Conservation (phyloP, 2,329 filamentous ascomycete species). For the Exutisphaerella laricina region DNA sequence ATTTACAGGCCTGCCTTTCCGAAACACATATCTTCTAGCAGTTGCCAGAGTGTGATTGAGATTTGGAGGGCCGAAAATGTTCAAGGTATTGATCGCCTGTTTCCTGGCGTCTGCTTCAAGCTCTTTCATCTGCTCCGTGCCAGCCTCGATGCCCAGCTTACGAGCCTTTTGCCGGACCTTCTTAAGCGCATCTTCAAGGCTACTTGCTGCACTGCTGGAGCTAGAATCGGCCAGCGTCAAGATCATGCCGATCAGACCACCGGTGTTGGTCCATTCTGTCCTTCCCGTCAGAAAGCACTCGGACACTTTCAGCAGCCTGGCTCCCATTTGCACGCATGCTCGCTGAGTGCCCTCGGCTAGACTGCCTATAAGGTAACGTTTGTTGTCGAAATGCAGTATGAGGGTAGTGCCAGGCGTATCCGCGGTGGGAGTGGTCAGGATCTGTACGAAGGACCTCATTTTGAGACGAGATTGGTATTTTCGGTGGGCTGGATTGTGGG, state of each 20-base stretch:
- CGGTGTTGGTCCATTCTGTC: conserved; percentile 68
- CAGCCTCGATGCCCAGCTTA: conserved; percentile 20
- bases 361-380: conserved; percentile 80
- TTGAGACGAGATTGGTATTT: conserved; percentile 3
- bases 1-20: conserved; percentile 70
- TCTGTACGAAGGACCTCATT: conserved; percentile 71
- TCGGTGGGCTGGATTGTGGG: not conserved
- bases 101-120: conserved; percentile 28
- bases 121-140: conserved; percentile 24
- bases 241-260: conserved; percentile 78
- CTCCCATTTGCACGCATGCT: conserved; percentile 61
- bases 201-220: conserved; percentile 43
- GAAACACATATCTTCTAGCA: conserved; percentile 75
- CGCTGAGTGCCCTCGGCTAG: conserved; percentile 81
- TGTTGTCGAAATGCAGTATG: conserved; percentile 71
- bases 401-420: conserved; percentile 80
- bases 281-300: conserved; percentile 79
- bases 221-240: conserved; percentile 72
- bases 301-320: conserved; percentile 59
- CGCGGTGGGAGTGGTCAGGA: conserved; percentile 75
- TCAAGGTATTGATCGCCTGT: conserved; percentile 42
- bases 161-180: conserved; percentile 32
- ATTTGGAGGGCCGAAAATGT: conserved; percentile 77
- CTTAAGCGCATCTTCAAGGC: conserved; percentile 37
- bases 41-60: conserved; percentile 76